Percentiles rank a stretch among this genome's conserved stretches.
phyloP scores from a whole-genome alignment of 345 rosid species.

The Eucalyptus victrix region DNA sequence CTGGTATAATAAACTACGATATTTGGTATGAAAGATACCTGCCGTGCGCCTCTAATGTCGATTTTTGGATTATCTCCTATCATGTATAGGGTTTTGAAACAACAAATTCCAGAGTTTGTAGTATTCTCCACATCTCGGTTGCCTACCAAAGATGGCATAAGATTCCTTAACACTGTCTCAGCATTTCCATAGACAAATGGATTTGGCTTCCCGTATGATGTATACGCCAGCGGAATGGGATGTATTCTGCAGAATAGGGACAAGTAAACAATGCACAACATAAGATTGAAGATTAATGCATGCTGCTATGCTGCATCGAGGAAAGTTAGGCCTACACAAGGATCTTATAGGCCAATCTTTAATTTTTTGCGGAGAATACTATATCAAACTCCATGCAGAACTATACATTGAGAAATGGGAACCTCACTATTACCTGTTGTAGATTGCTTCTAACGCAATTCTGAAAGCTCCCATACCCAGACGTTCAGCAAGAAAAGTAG shows the following conservation, averaged over 20 bases:
- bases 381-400: background rate
- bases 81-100: constrained; percentile 62
- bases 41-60: constrained; percentile 66
- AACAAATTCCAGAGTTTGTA: constrained; percentile 9
- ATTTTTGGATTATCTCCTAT: constrained; percentile 80
- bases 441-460: constrained; percentile 75
- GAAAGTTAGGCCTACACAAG: background rate
- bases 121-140: background rate
- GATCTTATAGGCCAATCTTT: background rate
- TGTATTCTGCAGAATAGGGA: constrained; percentile 39
- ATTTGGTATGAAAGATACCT: constrained; percentile 22
- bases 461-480: constrained; percentile 95
- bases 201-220: constrained; percentile 75
- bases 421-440: constrained; percentile 39
- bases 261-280: background rate
- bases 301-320: background rate
- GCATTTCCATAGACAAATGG: constrained; percentile 68
- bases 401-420: background rate
- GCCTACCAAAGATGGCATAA: constrained; percentile 14
- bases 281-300: background rate
- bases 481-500: constrained; percentile 77
- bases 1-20: background rate
- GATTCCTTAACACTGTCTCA: constrained; percentile 38
- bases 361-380: background rate
- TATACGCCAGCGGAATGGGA: constrained; percentile 34